Evolutionary conservation across 164 flowering plant species (phyloP).

Genomic region (Kalanchoe fedtschenkoi): DNA sequence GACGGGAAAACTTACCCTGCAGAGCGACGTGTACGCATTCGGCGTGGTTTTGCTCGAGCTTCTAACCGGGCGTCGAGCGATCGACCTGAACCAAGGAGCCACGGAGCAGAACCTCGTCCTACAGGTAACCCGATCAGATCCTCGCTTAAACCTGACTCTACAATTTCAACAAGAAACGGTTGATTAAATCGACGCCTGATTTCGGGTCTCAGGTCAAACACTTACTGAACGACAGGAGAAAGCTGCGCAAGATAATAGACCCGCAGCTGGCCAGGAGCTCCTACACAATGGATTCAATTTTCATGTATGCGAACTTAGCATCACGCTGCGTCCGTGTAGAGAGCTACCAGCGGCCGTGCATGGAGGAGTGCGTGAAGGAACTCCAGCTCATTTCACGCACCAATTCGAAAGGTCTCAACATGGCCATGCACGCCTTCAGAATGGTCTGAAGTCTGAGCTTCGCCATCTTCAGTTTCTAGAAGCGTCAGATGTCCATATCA

Average conservation of each 20-base stretch:
- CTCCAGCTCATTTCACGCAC: constrained; percentile 47
- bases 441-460: constrained; percentile 17
- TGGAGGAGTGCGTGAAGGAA: constrained; percentile 73
- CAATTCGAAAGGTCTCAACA: constrained; percentile 53
- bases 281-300: constrained; percentile 65
- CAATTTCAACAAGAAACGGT: not conserved
- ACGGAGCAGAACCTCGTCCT: constrained; percentile 78
- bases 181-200: not conserved
- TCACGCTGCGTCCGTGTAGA: constrained; percentile 82
- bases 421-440: constrained; percentile 41
- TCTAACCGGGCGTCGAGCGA: constrained; percentile 84
- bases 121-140: constrained; percentile 32
- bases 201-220: constrained; percentile 54
- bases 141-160: not conserved
- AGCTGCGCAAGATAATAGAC: constrained; percentile 71
- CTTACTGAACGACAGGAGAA: constrained; percentile 67
- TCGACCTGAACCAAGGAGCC: constrained; percentile 78
- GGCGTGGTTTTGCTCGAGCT: constrained; percentile 97
- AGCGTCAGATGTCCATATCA: not conserved
- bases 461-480: constrained; percentile 1
- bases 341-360: constrained; percentile 73
- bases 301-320: constrained; percentile 83
- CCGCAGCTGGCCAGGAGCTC: constrained; percentile 62
- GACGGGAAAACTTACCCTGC: constrained; percentile 95
- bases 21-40: constrained; percentile 95